These are phyloP conservation scores for Schwanniomyces yamadae DNA, from an alignment of 805 yeast species.

Conservation along the genomic window DNA sequence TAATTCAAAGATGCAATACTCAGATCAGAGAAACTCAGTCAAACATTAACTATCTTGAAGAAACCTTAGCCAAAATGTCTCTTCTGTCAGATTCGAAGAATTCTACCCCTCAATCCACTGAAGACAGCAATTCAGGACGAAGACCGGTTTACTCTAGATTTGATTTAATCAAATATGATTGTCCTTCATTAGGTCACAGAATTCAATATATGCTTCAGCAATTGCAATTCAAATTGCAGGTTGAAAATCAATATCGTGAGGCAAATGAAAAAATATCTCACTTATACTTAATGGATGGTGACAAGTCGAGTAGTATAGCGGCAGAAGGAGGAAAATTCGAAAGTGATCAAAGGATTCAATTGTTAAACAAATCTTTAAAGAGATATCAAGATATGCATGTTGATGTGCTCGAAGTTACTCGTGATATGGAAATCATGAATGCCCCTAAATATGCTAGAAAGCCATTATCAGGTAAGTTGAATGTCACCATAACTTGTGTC, in stretches of 20 bases:
- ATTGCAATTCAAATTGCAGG: constrained; percentile 88
- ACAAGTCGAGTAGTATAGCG: constrained; percentile 76
- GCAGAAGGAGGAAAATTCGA: constrained; percentile 88
- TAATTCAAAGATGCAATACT: constrained; percentile 86
- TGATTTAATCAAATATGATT: constrained; percentile 87
- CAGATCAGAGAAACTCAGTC: constrained; percentile 89
- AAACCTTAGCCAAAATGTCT: constrained; percentile 64
- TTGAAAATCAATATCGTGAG: constrained; percentile 88
- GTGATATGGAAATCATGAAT: constrained; percentile 63
- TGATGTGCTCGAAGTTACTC: constrained; percentile 61
- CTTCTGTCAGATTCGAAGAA: constrained; percentile 6
- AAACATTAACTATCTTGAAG: constrained; percentile 84
- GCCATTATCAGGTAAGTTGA: constrained; percentile 78
- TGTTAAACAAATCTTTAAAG: constrained; percentile 78
- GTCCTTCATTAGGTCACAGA: constrained; percentile 91
- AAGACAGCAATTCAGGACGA: constrained; percentile 10
- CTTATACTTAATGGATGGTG: constrained; percentile 88
- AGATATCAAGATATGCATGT: constrained; percentile 89
- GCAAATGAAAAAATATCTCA: constrained; percentile 89
- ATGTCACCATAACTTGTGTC: constrained; percentile 69
- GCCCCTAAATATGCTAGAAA: constrained; percentile 76
- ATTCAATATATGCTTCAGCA: constrained; percentile 96
- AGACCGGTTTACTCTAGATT: constrained; percentile 60
- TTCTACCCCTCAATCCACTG: constrained; percentile 9
- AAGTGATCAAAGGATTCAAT: constrained; percentile 78